Evolutionary conservation across 169 alveolate species (phyloP).

Genomic region (Cryptosporidium canis): DNA sequence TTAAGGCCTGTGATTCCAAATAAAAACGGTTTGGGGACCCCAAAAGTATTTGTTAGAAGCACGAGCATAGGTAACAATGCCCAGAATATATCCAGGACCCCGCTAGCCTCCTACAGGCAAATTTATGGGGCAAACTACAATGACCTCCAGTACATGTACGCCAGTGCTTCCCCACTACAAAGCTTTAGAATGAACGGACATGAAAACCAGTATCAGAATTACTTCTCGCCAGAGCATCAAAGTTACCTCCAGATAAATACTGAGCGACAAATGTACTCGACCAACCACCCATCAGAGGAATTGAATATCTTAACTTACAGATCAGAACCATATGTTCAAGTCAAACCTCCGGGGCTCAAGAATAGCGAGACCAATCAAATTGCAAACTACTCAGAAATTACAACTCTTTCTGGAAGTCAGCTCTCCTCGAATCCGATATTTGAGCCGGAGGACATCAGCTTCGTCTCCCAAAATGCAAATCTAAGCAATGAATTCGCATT

Average conservation of each 20-base stretch:
- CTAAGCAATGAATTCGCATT: neutral
- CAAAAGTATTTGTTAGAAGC: slow-evolving; percentile 55
- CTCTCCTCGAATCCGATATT: slow-evolving; percentile 17
- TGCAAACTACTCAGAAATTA: neutral
- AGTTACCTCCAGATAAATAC: neutral
- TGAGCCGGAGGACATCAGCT: slow-evolving; percentile 11
- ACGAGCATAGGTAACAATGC: slow-evolving; percentile 7
- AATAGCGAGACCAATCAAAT: neutral
- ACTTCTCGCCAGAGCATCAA: neutral
- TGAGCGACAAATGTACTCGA: neutral
- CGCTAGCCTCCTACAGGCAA: neutral
- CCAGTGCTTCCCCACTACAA: neutral
- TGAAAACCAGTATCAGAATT: neutral
- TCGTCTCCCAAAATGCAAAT: neutral
- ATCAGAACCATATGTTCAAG: neutral
- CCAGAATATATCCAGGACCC: neutral
- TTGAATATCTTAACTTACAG: neutral
- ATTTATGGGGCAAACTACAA: neutral
- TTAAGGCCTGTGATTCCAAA: slow-evolving; percentile 40
- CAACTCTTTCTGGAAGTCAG: slow-evolving; percentile 17
- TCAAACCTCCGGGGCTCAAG: neutral
- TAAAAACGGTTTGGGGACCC: slow-evolving; percentile 4
- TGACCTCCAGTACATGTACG: neutral
- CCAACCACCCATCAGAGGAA: neutral
- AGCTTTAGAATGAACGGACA: neutral